Evolutionary conservation across 257 asterid species (phyloP).

Genomic region (Ballota nigra): DNA sequence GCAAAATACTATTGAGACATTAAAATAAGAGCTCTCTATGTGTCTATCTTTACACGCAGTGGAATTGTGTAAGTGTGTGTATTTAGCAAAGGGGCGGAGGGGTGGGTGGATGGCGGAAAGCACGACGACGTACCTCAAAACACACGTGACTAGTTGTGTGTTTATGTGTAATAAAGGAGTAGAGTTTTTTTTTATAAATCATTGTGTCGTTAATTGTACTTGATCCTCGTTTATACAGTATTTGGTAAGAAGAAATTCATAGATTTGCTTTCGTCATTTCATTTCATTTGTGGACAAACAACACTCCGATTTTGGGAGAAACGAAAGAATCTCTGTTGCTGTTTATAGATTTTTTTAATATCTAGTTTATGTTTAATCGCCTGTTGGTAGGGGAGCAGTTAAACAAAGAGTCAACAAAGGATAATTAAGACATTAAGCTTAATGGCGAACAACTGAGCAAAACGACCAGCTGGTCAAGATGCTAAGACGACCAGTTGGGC

Average conservation of each 20-base stretch:
- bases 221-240: conserved; percentile 37
- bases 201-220: not conserved
- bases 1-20: conserved; percentile 17
- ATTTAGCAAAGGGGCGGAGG: conserved; percentile 12
- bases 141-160: conserved; percentile 45
- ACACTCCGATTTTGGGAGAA: not conserved
- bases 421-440: no score
- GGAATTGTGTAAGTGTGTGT: conserved; percentile 24
- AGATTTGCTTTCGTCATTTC: conserved; percentile 19
- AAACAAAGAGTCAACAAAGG: no score
- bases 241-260: conserved; percentile 15
- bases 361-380: no score
- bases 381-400: no score
- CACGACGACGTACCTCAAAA: conserved; percentile 42
- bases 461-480: no score
- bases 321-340: conserved; percentile 17
- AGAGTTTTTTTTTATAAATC: no score
- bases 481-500: no score
- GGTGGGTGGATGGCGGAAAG: no score
- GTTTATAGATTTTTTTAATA: no score
- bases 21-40: conserved; percentile 35
- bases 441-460: no score
- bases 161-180: no score
- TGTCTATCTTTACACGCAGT: conserved; percentile 26
- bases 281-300: not conserved